Evolutionary conservation across 2,329 filamentous ascomycete species (phyloP).

Genomic region (Curvularia lunata): DNA sequence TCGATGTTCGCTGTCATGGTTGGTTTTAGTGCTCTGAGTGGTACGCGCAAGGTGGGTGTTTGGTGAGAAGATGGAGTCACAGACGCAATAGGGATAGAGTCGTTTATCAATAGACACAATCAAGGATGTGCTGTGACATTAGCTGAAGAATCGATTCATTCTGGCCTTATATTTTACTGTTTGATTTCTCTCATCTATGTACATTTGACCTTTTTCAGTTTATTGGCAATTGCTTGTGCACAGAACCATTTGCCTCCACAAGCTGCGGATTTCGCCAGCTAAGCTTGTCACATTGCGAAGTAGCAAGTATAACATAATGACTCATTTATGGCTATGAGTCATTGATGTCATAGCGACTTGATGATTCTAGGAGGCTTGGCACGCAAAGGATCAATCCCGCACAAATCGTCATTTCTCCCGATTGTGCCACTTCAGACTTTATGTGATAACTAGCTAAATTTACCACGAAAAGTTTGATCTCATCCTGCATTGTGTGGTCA

Average conservation of each 20-base stretch:
- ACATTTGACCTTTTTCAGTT: slow-evolving; percentile 1
- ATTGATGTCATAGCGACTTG: background rate
- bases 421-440: background rate
- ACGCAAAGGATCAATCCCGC: background rate
- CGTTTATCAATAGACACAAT: slow-evolving; percentile 3
- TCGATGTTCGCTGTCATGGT: slow-evolving; percentile 4
- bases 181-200: too few species aligned
- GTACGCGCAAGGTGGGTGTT: background rate
- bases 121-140: background rate
- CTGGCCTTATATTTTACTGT: too few species aligned
- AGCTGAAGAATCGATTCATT: too few species aligned
- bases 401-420: background rate
- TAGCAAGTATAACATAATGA: background rate
- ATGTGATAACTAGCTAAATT: background rate
- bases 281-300: background rate
- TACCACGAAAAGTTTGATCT: background rate
- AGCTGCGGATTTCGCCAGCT: background rate
- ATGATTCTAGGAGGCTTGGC: background rate
- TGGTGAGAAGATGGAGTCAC: slow-evolving; percentile 7
- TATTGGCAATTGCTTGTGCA: background rate
- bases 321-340: too few species aligned
- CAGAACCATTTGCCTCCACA: too few species aligned
- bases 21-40: background rate
- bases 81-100: slow-evolving; percentile 3
- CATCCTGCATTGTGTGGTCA: too few species aligned